Conservation (phyloP, 2,329 filamentous ascomycete genomes). For the Diplodia intermedia region DNA sequence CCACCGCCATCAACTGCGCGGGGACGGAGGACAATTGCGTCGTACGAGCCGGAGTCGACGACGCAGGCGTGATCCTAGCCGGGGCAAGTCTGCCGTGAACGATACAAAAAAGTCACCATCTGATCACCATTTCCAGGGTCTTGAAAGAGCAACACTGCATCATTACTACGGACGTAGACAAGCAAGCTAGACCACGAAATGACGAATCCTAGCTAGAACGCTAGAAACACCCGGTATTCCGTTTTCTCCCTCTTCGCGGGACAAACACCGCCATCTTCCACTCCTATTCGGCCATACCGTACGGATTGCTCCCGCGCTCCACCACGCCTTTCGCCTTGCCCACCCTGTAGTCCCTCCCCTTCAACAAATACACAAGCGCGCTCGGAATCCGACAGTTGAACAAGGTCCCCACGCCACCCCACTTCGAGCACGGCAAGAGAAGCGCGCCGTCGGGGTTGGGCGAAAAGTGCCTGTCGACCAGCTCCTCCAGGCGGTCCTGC, state of each 20-base stretch:
- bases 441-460: conserved; percentile 34
- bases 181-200: neutral
- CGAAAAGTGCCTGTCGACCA: conserved; percentile 39
- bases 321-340: conserved; percentile 38
- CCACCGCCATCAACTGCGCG: neutral
- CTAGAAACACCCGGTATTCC: neutral
- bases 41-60: neutral
- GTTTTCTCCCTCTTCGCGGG: too few relatives aligned
- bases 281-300: conserved; percentile 33
- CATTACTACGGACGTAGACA: conserved; percentile 11
- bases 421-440: conserved; percentile 36
- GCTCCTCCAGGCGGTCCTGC: conserved; percentile 38
- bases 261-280: conserved; percentile 3
- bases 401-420: conserved; percentile 48
- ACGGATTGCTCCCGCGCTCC: conserved; percentile 38
- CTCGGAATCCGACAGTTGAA: conserved; percentile 44
- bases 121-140: neutral
- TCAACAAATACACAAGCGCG: conserved; percentile 44
- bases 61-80: neutral
- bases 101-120: neutral
- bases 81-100: neutral
- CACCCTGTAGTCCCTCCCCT: conserved; percentile 48
- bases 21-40: neutral
- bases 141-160: neutral
- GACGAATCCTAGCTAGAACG: neutral